These are phyloP conservation scores for Boletus pseudopeckii DNA, from an alignment of 768 basidiomycete species.

Conservation along the genomic window DNA sequence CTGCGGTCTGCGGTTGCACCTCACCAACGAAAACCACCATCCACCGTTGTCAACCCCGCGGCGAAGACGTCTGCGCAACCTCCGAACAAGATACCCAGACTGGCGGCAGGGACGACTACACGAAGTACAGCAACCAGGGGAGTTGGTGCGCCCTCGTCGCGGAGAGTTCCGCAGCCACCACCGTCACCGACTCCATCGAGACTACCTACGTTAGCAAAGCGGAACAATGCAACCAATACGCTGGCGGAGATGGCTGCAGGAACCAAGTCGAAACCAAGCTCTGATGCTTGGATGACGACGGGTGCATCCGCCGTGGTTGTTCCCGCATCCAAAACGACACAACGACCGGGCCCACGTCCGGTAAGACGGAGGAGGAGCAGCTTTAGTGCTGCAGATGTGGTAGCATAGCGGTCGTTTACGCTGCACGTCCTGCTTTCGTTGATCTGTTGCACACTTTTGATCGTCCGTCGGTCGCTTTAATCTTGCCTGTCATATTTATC, in stretches of 20 bases:
- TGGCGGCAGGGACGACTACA: slow-evolving; percentile 51
- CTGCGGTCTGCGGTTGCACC: slow-evolving; percentile 64
- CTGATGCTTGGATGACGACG: slow-evolving; percentile 76
- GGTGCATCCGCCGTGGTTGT: slow-evolving; percentile 67
- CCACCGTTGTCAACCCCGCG: slow-evolving; percentile 32
- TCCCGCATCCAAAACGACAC: slow-evolving; percentile 61
- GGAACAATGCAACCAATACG: slow-evolving; percentile 42
- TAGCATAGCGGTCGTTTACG: slow-evolving; percentile 48
- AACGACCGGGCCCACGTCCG: slow-evolving; percentile 69
- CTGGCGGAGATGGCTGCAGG: slow-evolving; percentile 49
- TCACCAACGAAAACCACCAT: slow-evolving; percentile 52
- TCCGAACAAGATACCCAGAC: slow-evolving; percentile 65
- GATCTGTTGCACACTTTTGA: slow-evolving; percentile 2
- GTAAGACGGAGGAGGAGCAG: slow-evolving; percentile 79
- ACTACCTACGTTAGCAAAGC: slow-evolving; percentile 69
- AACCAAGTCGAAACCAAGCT: slow-evolving; percentile 35
- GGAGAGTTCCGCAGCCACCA: slow-evolving; percentile 43
- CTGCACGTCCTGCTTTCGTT: slow-evolving; percentile 14
- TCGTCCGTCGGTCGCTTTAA: slow-evolving; percentile 1
- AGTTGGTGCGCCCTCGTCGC: slow-evolving; percentile 30
- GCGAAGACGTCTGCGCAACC: slow-evolving; percentile 45
- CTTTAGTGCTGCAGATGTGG: slow-evolving; percentile 83
- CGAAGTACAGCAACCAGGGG: slow-evolving; percentile 43
- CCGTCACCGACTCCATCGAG: slow-evolving; percentile 72
- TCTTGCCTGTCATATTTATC: slow-evolving; percentile 27